Evolutionary conservation across 441 rosid species (phyloP).

Genomic region (Populus hybrid): DNA sequence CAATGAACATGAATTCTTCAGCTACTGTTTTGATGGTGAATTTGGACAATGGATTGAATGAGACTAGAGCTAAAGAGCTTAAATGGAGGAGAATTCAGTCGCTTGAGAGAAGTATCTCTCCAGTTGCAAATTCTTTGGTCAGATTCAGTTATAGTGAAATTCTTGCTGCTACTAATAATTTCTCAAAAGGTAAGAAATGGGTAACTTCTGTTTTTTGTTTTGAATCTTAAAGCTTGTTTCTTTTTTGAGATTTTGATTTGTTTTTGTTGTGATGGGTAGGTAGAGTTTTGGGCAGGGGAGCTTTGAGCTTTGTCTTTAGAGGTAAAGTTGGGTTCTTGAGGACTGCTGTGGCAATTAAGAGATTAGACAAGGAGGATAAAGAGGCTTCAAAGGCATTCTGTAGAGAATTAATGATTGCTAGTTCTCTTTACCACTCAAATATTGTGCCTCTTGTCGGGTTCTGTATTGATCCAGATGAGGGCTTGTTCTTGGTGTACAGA

Average conservation of each 20-base stretch:
- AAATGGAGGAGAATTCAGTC: slow-evolving; percentile 83
- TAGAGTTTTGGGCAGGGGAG: slow-evolving; percentile 97
- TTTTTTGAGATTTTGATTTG: slow-evolving; percentile 12
- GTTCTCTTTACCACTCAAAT: slow-evolving; percentile 71
- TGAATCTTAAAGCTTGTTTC: not conserved
- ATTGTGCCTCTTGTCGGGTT: slow-evolving; percentile 95
- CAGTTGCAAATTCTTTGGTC: slow-evolving; percentile 64
- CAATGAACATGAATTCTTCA: slow-evolving; percentile 59
- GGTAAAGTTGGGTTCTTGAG: slow-evolving; percentile 82
- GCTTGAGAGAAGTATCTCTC: slow-evolving; percentile 84
- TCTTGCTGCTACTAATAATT: slow-evolving; percentile 73
- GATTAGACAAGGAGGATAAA: slow-evolving; percentile 84
- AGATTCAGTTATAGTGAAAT: slow-evolving; percentile 77
- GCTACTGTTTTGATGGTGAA: slow-evolving; percentile 94
- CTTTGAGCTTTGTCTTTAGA: slow-evolving; percentile 92
- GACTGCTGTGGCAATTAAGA: slow-evolving; percentile 82
- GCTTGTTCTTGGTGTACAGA: slow-evolving; percentile 90
- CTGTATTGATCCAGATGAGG: slow-evolving; percentile 89
- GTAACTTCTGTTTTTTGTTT: not conserved
- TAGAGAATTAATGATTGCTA: slow-evolving; percentile 96
- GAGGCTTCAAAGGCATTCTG: slow-evolving; percentile 92
- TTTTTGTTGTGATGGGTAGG: slow-evolving; percentile 42
- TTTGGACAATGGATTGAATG: slow-evolving; percentile 72
- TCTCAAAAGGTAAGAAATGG: slow-evolving; percentile 67
- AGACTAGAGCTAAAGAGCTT: slow-evolving; percentile 51